These are phyloP conservation scores for Rhizopogon salebrosus DNA, from an alignment of 768 basidiomycete genomes.

Conservation along the genomic window DNA sequence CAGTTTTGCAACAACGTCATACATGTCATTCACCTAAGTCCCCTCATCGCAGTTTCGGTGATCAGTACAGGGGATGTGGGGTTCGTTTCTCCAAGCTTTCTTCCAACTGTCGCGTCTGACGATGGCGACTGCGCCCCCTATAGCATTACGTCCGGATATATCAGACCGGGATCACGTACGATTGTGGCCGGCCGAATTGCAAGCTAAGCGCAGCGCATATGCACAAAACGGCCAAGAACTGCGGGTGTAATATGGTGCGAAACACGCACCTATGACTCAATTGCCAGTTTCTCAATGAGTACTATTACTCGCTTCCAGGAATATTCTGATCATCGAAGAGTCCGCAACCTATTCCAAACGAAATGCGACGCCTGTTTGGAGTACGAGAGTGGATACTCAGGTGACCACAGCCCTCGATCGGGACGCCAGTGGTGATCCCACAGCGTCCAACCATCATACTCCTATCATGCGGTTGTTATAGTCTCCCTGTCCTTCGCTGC, in stretches of 20 bases:
- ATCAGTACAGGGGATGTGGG: conserved; percentile 39
- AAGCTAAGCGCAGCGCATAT: conserved; percentile 51
- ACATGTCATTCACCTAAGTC: conserved; percentile 8
- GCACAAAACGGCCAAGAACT: conserved; percentile 55
- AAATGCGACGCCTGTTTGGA: conserved; percentile 52
- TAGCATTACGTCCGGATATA: conserved; percentile 64
- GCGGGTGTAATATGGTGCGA: conserved; percentile 45
- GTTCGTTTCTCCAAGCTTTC: conserved; percentile 17
- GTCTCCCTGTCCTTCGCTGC: not conserved
- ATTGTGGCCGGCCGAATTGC: conserved; percentile 50
- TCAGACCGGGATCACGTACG: conserved; percentile 53
- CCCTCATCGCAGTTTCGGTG: conserved; percentile 27
- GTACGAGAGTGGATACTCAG: conserved; percentile 21
- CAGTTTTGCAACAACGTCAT: conserved; percentile 9
- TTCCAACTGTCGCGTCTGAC: conserved; percentile 3
- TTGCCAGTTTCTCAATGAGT: not conserved
- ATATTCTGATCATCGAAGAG: conserved; percentile 44
- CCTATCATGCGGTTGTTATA: not conserved
- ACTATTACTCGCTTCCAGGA: conserved; percentile 21
- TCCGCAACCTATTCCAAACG: conserved; percentile 62
- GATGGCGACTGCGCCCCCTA: not conserved
- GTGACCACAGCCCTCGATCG: conserved; percentile 29
- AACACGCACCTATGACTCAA: not conserved
- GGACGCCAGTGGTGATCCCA: conserved; percentile 16
- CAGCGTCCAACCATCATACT: conserved; percentile 1